Evolutionary conservation across 495 filamentous ascomycete species (phyloP).

Genomic region (Talaromyces wortmannii): DNA sequence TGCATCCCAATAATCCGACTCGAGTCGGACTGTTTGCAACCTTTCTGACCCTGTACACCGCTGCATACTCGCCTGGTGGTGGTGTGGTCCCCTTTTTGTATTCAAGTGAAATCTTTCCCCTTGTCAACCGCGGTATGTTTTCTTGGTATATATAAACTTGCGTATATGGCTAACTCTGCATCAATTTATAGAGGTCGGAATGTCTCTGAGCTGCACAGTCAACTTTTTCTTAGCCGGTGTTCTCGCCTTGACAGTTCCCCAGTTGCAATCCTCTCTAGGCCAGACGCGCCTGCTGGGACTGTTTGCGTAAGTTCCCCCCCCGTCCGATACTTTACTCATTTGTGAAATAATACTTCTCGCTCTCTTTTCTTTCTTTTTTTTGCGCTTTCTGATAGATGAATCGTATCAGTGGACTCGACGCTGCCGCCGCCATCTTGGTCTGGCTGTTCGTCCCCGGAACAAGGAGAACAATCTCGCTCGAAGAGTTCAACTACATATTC

Average conservation of each 20-base stretch:
- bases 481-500: conserved; percentile 16
- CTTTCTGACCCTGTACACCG: conserved; percentile 12
- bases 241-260: conserved; percentile 10
- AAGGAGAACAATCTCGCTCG: conserved; percentile 7
- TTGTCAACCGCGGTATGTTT: conserved; percentile 7
- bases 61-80: conserved; percentile 15
- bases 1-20: conserved; percentile 1
- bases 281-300: conserved; percentile 9
- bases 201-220: conserved; percentile 12
- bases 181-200: conserved; percentile 10
- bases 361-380: too few relatives aligned
- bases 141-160: neutral
- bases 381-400: neutral
- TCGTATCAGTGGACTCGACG: conserved; percentile 6
- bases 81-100: conserved; percentile 15
- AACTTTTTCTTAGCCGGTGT: conserved; percentile 9
- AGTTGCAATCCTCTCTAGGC: conserved; percentile 5
- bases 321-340: neutral
- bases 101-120: conserved; percentile 13
- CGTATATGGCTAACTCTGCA: neutral
- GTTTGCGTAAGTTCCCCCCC: conserved; percentile 8
- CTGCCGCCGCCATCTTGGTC: conserved; percentile 10
- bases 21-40: conserved; percentile 3
- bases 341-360: neutral
- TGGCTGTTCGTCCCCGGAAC: conserved; percentile 17